A percentile compares a stretch with the other conserved stretches of the same genome.
These are phyloP conservation scores for Chenopodium berlandieri DNA, from an alignment of 148 eudicot genomes.

Conservation along the genomic window DNA sequence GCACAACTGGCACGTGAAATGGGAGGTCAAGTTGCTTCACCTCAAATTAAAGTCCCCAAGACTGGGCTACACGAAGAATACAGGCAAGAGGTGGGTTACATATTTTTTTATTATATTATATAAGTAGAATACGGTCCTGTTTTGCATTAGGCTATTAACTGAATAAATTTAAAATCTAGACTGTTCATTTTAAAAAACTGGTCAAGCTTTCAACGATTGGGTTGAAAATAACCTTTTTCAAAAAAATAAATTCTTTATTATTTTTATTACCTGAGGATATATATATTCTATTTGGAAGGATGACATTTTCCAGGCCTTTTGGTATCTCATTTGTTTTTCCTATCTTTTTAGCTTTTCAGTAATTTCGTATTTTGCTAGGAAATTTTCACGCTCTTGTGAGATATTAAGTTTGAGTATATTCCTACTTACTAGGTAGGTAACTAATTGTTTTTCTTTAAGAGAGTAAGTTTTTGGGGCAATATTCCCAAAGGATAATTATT, in stretches of 20 bases:
- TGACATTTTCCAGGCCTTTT: neutral
- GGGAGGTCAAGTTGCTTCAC: conserved; percentile 42
- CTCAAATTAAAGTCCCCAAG: conserved; percentile 40
- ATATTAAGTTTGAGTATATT: too few species aligned
- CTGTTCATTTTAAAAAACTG: too few species aligned
- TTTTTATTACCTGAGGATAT: neutral
- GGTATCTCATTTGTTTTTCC: neutral
- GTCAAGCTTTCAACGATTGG: neutral
- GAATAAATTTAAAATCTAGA: neutral
- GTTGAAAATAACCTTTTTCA: neutral
- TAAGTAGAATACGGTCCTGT: neutral
- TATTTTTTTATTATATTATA: conserved; percentile 1
- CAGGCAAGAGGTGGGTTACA: conserved; percentile 55
- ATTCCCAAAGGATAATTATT: neutral
- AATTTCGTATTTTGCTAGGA: neutral
- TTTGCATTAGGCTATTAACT: neutral
- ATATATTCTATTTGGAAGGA: neutral
- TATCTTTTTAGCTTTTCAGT: too few species aligned
- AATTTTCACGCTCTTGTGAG: neutral
- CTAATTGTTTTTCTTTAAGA: neutral
- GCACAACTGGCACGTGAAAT: conserved; percentile 65
- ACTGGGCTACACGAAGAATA: conserved; percentile 40
- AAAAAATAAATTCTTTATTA: too few species aligned
- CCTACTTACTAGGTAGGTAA: neutral
- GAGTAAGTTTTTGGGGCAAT: neutral